A percentile compares a stretch with the other conserved stretches of the same genome.
These are phyloP conservation scores for Endotrypanum monterogeii DNA, from an alignment of 208 protist species.

Conservation along the genomic window DNA sequence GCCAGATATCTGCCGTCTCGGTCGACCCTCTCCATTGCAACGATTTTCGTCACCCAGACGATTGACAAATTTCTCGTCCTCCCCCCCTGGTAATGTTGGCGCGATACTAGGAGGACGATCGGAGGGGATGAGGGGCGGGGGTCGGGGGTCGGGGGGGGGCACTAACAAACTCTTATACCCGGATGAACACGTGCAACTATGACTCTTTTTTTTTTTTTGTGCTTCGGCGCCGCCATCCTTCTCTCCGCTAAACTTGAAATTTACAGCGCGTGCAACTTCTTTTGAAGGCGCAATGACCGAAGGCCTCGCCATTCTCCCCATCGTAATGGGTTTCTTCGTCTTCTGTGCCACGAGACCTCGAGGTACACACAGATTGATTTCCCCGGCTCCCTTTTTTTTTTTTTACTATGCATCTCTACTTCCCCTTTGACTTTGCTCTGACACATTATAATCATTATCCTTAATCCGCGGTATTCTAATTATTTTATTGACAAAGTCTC, in stretches of 20 bases:
- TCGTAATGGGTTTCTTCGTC: neutral
- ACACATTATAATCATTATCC: no score
- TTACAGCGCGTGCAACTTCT: neutral
- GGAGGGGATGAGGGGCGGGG: neutral
- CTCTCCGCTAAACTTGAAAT: neutral
- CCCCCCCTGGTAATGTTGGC: neutral
- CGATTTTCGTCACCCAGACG: neutral
- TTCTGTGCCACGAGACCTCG: neutral
- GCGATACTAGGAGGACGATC: neutral
- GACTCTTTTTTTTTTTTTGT: neutral
- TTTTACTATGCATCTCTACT: neutral
- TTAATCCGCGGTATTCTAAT: neutral
- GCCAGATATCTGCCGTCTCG: neutral
- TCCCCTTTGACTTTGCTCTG: no score
- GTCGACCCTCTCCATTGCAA: neutral
- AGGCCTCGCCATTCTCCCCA: neutral
- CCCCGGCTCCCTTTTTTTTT: neutral
- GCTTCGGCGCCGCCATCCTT: neutral
- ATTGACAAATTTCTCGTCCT: neutral
- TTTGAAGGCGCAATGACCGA: neutral
- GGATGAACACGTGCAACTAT: neutral
- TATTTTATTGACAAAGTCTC: neutral
- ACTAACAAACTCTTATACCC: no score
- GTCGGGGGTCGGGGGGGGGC: no score
- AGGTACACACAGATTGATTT: neutral